phyloP scores from a whole-genome alignment of 2,329 filamentous ascomycete genomes.

The Zasmidium angulare region DNA sequence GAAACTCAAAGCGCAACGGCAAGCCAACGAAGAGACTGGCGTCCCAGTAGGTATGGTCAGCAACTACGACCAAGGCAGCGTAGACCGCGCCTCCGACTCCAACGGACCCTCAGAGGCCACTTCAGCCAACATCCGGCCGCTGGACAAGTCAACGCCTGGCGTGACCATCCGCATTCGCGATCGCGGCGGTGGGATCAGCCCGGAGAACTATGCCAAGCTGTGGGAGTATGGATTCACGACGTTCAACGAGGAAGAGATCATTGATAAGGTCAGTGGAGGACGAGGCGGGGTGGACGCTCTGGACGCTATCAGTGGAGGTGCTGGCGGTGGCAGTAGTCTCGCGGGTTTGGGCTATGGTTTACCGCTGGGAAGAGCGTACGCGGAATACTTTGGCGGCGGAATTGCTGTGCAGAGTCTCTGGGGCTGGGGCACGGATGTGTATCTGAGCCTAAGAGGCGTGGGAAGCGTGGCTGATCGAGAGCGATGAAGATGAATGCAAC shows the following conservation, averaged over 20 bases:
- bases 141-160: conserved; percentile 63
- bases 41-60: conserved; percentile 28
- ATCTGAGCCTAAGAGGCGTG: conserved; percentile 62
- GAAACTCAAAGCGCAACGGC: conserved; percentile 13
- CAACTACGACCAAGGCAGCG: conserved; percentile 38
- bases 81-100: conserved; percentile 34
- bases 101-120: conserved; percentile 24
- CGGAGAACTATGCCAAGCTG: conserved; percentile 79
- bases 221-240: conserved; percentile 99
- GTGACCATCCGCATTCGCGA: conserved; percentile 96
- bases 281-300: conserved; percentile 64
- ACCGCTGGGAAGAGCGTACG: conserved; percentile 87
- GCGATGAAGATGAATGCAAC: neutral
- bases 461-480: conserved; percentile 45
- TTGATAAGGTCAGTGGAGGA: conserved; percentile 48
- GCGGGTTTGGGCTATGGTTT: conserved; percentile 92
- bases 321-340: conserved; percentile 71
- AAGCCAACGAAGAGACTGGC: conserved; percentile 17
- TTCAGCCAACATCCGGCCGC: conserved; percentile 43
- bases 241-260: conserved; percentile 67
- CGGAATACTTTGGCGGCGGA: conserved; percentile 95
- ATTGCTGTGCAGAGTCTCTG: conserved; percentile 93
- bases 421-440: conserved; percentile 81
- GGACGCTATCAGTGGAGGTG: conserved; percentile 70
- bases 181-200: conserved; percentile 87